Base-by-base conservation (phyloP, 2,329 filamentous ascomycete species). In the Camptophora hylomeconis region DNA sequence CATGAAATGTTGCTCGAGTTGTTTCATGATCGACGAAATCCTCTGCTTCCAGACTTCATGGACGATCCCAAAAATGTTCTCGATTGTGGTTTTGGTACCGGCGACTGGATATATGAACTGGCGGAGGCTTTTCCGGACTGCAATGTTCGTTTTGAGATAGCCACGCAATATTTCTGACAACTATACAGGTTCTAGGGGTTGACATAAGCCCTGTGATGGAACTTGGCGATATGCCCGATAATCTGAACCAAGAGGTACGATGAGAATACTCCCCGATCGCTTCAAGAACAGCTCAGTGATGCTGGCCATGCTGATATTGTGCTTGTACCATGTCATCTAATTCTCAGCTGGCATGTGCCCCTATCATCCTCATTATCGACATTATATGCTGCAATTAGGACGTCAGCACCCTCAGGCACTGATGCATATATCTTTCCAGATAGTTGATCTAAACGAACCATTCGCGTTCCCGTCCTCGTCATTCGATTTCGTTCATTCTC, bases 91-190 rank as follows among this genome's bases (percentile, higher is more conserved):
- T 86, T 79, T 39, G 87, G 86, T 13, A 92, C 83, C 1, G 83
- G 83, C 22, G 86, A 92, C 37, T 95, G 87, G 87, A 72, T 79
- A 22, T 80, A 89, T 45, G 78, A 87, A 41, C 78, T 93, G 57
- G 79, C 80, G 38, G 75, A 80, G 69, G 62, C 62, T 49, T 75
- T 69, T 46, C 60, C 61, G 9, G 48, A 67, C 12, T 6, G 26
- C 18, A 12, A 28, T n/a, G 26, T 28, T n/a, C n/a, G n/a, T n/a
- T n/a, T n/a, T n/a, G n/a, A n/a, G n/a, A n/a, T 10, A 28, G 26
- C 18, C 16, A 28, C 16, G 4, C n/a, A 7, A 7, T 28, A 7
- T 20, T 11, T 4, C n/a, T 24, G 6, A 12, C 22, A 8, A 8
- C n/a, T 20, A 4, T 12, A 8, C n/a, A 28, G 26, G 17, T 28